Conservation (phyloP, 176 grass and related monocot genomes). For the Carex cristatella region DNA sequence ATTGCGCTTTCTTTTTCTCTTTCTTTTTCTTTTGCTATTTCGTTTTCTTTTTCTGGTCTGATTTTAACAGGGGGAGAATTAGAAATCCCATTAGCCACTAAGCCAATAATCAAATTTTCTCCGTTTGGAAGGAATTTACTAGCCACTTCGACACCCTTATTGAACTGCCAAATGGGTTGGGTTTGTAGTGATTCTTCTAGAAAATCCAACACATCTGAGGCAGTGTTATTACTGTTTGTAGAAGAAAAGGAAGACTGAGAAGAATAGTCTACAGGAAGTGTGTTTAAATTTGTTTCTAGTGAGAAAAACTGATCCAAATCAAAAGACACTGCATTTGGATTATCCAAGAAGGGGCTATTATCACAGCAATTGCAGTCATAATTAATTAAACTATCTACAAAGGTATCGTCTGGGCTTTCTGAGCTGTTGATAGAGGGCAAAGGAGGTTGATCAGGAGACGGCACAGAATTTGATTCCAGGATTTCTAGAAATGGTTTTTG, state of each 20-base stretch:
- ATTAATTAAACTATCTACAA: slow-evolving; percentile 16
- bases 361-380: slow-evolving; percentile 6
- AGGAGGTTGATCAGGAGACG: slow-evolving; percentile 23
- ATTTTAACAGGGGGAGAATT: not conserved
- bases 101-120: slow-evolving; percentile 59
- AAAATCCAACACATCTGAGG: slow-evolving; percentile 7
- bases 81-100: slow-evolving; percentile 28
- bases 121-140: slow-evolving; percentile 59
- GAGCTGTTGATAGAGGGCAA: slow-evolving; percentile 31
- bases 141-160: slow-evolving; percentile 48
- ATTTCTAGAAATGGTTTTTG: slow-evolving; percentile 82
- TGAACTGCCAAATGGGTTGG: slow-evolving; percentile 56
- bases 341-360: not conserved
- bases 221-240: slow-evolving; percentile 9
- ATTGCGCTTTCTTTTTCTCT: not conserved
- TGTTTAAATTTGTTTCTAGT: slow-evolving; percentile 3
- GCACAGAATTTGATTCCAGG: slow-evolving; percentile 29
- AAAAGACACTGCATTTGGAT: not conserved
- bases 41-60: not conserved
- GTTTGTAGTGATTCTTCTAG: slow-evolving; percentile 2
- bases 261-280: slow-evolving; percentile 6
- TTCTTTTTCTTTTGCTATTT: not conserved
- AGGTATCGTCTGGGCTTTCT: slow-evolving; percentile 48
- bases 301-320: slow-evolving; percentile 13
- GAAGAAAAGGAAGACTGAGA: slow-evolving; percentile 26